These are phyloP conservation scores for Theileria luwenshuni DNA, from an alignment of 169 alveolate genomes.

Conservation along the genomic window DNA sequence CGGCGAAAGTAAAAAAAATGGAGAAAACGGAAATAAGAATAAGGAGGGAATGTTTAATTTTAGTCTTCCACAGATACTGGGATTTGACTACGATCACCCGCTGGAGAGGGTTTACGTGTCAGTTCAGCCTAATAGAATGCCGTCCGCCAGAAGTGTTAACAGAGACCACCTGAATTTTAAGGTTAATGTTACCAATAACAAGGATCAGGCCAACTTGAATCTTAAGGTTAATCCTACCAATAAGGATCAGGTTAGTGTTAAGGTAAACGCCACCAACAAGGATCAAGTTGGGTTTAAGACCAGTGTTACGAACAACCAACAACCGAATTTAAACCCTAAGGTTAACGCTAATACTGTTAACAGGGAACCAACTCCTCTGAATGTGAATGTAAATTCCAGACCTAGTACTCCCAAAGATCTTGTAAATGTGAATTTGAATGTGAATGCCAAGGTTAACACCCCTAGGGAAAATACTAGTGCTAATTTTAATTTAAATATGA, in stretches of 20 bases:
- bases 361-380: too few species aligned
- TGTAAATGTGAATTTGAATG: too few species aligned
- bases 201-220: not conserved
- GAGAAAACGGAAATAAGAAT: not conserved
- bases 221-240: too few species aligned
- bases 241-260: not conserved
- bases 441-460: too few species aligned
- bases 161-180: not conserved
- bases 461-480: too few species aligned
- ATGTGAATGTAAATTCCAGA: too few species aligned
- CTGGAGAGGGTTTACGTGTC: constrained; percentile 61
- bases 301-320: not conserved
- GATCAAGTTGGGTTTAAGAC: not conserved
- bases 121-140: not conserved
- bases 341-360: not conserved
- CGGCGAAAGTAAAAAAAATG: not conserved
- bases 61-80: constrained; percentile 49
- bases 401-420: too few species aligned
- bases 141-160: constrained; percentile 8
- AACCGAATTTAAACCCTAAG: too few species aligned
- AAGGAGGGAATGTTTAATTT: constrained; percentile 23
- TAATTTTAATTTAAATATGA: not conserved
- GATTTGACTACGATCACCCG: constrained; percentile 60
- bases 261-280: not conserved
- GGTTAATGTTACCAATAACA: constrained; percentile 3